phyloP scores from a whole-genome alignment of 2,329 filamentous ascomycete species.

The Neopestalotiopsis rosae region DNA sequence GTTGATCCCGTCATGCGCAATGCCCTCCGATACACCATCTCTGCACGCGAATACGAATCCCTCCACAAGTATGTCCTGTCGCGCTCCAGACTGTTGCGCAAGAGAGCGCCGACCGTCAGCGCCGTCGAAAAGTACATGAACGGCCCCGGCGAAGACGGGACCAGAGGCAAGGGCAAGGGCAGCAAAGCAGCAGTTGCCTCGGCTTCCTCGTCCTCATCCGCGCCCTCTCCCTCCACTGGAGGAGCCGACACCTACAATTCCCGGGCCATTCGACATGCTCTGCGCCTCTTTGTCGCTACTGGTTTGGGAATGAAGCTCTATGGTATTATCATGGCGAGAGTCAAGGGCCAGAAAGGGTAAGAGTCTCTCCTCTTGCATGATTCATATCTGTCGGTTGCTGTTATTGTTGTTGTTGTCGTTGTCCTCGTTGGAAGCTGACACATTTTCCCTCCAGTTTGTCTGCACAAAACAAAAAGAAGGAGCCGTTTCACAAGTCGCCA shows the following conservation, averaged over 20 bases:
- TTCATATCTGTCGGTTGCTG: not conserved
- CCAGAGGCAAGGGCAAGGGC: slow-evolving; percentile 37
- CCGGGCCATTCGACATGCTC: slow-evolving; percentile 71
- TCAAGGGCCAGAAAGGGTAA: slow-evolving; percentile 53
- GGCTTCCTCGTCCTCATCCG: slow-evolving; percentile 20
- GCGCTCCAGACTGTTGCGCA: slow-evolving; percentile 64
- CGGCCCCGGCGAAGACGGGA: slow-evolving; percentile 35
- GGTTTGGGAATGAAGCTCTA: slow-evolving; percentile 68
- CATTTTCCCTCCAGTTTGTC: not conserved
- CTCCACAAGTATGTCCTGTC: slow-evolving; percentile 85
- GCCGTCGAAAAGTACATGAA: slow-evolving; percentile 61
- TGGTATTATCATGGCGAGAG: slow-evolving; percentile 54
- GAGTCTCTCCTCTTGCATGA: slow-evolving; percentile 28
- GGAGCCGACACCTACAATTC: slow-evolving; percentile 71
- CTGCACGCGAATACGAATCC: slow-evolving; percentile 81
- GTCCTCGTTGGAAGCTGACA: slow-evolving; percentile 11
- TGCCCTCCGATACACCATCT: slow-evolving; percentile 85
- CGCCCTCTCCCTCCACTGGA: slow-evolving; percentile 22
- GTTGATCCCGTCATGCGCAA: slow-evolving; percentile 80
- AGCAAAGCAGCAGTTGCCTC: slow-evolving; percentile 27
- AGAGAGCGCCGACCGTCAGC: slow-evolving; percentile 60
- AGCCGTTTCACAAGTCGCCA: slow-evolving; percentile 66
- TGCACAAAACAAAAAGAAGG: slow-evolving; percentile 44
- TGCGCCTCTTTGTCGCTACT: slow-evolving; percentile 72
- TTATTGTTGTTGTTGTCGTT: not conserved